These are phyloP conservation scores for Xylariales sp. DNA, from an alignment of 2,329 filamentous ascomycete genomes.

Conservation along the genomic window DNA sequence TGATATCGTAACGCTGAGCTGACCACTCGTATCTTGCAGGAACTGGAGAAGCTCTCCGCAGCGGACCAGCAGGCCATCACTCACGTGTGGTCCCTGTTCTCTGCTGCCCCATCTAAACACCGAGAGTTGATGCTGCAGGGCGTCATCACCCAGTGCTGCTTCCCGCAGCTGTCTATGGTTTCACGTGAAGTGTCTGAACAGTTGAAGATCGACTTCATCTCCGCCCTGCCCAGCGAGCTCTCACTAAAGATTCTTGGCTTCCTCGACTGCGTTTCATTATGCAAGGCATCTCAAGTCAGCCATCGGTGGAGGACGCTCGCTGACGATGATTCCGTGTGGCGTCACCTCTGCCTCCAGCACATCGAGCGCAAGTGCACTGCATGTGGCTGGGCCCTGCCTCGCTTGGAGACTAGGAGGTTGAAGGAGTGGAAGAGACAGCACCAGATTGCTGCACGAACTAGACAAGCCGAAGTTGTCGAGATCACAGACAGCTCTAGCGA, in stretches of 20 bases:
- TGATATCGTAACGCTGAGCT: too few relatives aligned
- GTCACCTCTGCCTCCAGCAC: slow-evolving; percentile 92
- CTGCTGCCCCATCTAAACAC: slow-evolving; percentile 88
- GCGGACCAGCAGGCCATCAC: slow-evolving; percentile 93
- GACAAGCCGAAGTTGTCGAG: slow-evolving; percentile 14
- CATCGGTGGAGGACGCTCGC: slow-evolving; percentile 81
- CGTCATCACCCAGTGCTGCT: slow-evolving; percentile 94
- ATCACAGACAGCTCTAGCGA: slow-evolving; percentile 3
- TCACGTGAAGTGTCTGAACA: slow-evolving; percentile 88
- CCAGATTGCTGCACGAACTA: slow-evolving; percentile 48
- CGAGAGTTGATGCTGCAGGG: slow-evolving; percentile 95
- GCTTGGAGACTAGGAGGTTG: slow-evolving; percentile 83
- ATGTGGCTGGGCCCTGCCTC: slow-evolving; percentile 90
- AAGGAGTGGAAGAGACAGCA: slow-evolving; percentile 84
- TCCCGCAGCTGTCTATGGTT: slow-evolving; percentile 91
- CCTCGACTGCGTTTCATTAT: slow-evolving; percentile 89
- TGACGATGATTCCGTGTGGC: slow-evolving; percentile 98
- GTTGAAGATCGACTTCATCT: slow-evolving; percentile 95
- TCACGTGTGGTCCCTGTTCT: slow-evolving; percentile 97
- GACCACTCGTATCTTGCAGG: too few relatives aligned
- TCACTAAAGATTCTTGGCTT: slow-evolving; percentile 91
- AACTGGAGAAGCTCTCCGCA: slow-evolving; percentile 75
- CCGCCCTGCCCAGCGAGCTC: slow-evolving; percentile 82
- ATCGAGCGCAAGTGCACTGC: slow-evolving; percentile 81
- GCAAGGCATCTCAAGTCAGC: slow-evolving; percentile 93